Evolutionary conservation across 169 alveolate species (phyloP), one percentile per base, ranked within the genome.

Genomic region (Besnoitia besnoiti): DNA sequence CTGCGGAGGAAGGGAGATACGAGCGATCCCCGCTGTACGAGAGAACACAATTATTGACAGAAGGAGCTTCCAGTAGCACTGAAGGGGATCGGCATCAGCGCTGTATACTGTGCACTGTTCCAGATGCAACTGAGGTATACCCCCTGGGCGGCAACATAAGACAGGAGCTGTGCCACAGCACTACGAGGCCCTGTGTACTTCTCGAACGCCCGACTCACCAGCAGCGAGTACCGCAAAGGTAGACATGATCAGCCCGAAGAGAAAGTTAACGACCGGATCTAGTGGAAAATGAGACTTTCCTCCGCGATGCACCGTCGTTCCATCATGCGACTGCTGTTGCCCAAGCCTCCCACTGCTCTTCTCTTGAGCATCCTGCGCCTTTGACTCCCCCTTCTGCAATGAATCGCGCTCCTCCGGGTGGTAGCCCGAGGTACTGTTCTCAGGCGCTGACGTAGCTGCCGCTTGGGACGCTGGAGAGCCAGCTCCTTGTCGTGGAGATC

Each of bases 11-110:
- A 77, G 55, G 37, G 61, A 77, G 87, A 42, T 16, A 5, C 30
- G 50, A 37, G 44, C 87, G 33, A 42, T 35, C 40, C 59, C 87
- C 35, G 87, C 87, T 77, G 87, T 55, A 44, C 59, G 30, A 21
- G 47, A 7, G 46, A 37, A 39, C 47, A 55, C 67, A 55, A n/a
- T n/a, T n/a, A n/a, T n/a, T n/a, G n/a, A n/a, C n/a, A n/a, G n/a
- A n/a, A n/a, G n/a, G n/a, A n/a, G n/a, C n/a, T n/a, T n/a, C n/a
- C n/a, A n/a, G n/a, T n/a, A n/a, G n/a, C n/a, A n/a, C n/a, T n/a
- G n/a, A n/a, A n/a, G n/a, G n/a, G n/a, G n/a, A n/a, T n/a, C n/a
- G n/a, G n/a, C n/a, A n/a, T n/a, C n/a, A n/a, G n/a, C n/a, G n/a
- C n/a, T n/a, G n/a, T n/a, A n/a, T n/a, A n/a, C n/a, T n/a, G n/a